phyloP scores from a whole-genome alignment of 805 yeast genomes.

The Wickerhamomyces chaumierensis region DNA sequence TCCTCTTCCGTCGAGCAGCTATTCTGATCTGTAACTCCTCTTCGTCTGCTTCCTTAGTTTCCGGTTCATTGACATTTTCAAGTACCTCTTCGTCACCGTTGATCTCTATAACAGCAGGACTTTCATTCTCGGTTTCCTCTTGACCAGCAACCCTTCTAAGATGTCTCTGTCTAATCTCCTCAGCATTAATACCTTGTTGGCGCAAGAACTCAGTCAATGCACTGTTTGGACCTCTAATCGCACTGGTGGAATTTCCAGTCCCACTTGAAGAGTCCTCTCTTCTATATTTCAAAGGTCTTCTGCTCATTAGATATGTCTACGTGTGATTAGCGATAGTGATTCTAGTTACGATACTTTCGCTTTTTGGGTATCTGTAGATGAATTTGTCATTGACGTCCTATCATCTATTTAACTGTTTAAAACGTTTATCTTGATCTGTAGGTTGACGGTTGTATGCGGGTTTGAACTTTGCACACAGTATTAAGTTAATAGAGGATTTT shows the following conservation, averaged over 20 bases:
- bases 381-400: no score
- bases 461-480: no score
- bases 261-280: constrained; percentile 6
- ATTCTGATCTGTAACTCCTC: constrained; percentile 23
- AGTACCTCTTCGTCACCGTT: no score
- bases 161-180: constrained; percentile 48
- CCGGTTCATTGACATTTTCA: no score
- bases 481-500: no score
- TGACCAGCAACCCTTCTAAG: constrained; percentile 19
- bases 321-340: no score
- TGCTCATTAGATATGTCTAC: constrained; percentile 13
- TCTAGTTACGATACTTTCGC: no score
- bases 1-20: constrained; percentile 31
- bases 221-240: constrained; percentile 53
- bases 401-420: no score
- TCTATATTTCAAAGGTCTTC: constrained; percentile 19
- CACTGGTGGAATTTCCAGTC: constrained; percentile 12
- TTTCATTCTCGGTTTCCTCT: constrained; percentile 9
- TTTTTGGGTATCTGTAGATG: no score
- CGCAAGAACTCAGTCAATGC: constrained; percentile 83
- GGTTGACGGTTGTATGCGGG: constrained; percentile 2
- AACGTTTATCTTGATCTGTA: no score
- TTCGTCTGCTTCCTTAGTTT: constrained; percentile 15
- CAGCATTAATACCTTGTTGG: constrained; percentile 84
- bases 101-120: neutral